phyloP scores from a whole-genome alignment of 179 eudicot species.

The Drosera spatulata region DNA sequence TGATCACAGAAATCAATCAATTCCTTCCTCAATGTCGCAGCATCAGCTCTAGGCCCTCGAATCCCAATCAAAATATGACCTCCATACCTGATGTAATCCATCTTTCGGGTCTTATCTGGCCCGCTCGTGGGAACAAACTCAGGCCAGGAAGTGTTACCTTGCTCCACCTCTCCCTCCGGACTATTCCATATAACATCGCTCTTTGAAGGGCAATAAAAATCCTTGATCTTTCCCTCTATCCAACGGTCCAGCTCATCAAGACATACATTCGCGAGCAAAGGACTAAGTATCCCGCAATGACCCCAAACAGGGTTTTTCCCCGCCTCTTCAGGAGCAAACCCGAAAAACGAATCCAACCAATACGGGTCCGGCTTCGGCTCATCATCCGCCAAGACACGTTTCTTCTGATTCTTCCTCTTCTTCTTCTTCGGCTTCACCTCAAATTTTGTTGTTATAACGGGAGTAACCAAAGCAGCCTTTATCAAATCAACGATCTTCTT shows the following conservation, averaged over 20 bases:
- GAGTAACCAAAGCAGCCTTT: conserved; percentile 64
- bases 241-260: conserved; percentile 82
- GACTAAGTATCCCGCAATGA: conserved; percentile 88
- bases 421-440: conserved; percentile 55
- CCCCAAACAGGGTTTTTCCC: conserved; percentile 85
- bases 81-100: conserved; percentile 79
- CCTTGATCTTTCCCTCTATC: conserved; percentile 88
- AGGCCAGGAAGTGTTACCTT: conserved; percentile 99
- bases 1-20: conserved; percentile 87
- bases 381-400: conserved; percentile 82
- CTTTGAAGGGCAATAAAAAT: conserved; percentile 67
- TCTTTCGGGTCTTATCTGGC: conserved; percentile 89
- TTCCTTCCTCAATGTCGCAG: conserved; percentile 75
- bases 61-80: conserved; percentile 87
- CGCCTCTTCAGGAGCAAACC: conserved; percentile 96
- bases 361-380: conserved; percentile 96
- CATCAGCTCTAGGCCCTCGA: conserved; percentile 95
- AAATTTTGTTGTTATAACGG: conserved; percentile 51
- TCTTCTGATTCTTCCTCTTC: conserved; percentile 88
- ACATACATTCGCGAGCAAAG: conserved; percentile 65
- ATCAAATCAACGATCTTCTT: conserved; percentile 88
- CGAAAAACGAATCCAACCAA: conserved; percentile 82
- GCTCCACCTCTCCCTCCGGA: conserved; percentile 81
- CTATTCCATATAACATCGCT: conserved; percentile 88
- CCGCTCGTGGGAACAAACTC: conserved; percentile 97